phyloP scores from a whole-genome alignment of 768 basidiomycete species.

The Pleurotus tuoliensis region DNA sequence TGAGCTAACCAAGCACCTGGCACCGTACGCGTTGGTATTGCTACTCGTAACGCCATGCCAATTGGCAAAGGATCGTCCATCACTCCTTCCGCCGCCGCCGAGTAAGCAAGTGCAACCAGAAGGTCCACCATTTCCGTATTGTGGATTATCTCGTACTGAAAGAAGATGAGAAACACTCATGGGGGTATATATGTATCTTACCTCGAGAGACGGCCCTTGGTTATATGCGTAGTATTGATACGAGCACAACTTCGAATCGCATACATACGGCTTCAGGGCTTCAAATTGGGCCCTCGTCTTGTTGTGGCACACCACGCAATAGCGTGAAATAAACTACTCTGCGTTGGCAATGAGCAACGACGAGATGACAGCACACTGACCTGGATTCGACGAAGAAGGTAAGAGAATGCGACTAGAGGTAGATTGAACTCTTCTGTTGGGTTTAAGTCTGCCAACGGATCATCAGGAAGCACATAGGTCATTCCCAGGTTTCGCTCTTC shows the following conservation, averaged over 20 bases:
- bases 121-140: slow-evolving; percentile 66
- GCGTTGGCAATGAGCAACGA: neutral
- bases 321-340: slow-evolving; percentile 59
- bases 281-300: slow-evolving; percentile 48
- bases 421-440: slow-evolving; percentile 45
- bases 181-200: slow-evolving; percentile 18
- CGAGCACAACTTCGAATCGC: slow-evolving; percentile 57
- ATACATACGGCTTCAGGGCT: slow-evolving; percentile 73
- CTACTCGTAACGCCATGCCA: slow-evolving; percentile 58
- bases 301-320: slow-evolving; percentile 74
- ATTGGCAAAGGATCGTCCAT: slow-evolving; percentile 57
- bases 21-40: slow-evolving; percentile 15
- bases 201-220: slow-evolving; percentile 66
- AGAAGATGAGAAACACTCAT: neutral
- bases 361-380: slow-evolving; percentile 22
- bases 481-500: slow-evolving; percentile 34
- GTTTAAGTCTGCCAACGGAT: slow-evolving; percentile 40
- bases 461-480: slow-evolving; percentile 48
- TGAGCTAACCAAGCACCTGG: neutral
- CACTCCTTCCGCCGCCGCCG: slow-evolving; percentile 47
- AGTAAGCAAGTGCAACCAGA: slow-evolving; percentile 59
- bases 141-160: slow-evolving; percentile 65
- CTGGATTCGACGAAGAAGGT: slow-evolving; percentile 59
- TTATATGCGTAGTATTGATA: slow-evolving; percentile 69
- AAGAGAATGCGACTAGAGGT: slow-evolving; percentile 59